Percentiles rank a stretch among this genome's conserved stretches.
Conservation (phyloP, 345 rosid species). For the Sonneratia alba region DNA sequence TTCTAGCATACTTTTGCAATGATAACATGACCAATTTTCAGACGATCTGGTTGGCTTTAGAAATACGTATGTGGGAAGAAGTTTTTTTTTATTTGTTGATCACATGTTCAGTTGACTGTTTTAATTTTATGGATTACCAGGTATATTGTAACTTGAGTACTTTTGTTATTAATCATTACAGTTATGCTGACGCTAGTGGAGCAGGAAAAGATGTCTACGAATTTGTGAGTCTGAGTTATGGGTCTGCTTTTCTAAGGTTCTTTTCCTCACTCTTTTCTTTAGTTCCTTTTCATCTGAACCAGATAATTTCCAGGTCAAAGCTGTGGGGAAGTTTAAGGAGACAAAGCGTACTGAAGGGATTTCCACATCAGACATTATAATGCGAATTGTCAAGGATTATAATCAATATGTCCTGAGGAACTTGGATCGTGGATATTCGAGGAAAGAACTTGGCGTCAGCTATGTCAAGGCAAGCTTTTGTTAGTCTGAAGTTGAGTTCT, state of each 20-base stretch:
- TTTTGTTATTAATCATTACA: conserved; percentile 15
- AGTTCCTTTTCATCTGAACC: conserved; percentile 9
- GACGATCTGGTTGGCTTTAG: neutral
- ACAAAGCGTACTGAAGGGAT: conserved; percentile 90
- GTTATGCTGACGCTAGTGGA: conserved; percentile 91
- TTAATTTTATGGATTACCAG: neutral
- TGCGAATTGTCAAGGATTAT: conserved; percentile 91
- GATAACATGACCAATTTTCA: too few relatives aligned
- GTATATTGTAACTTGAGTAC: neutral
- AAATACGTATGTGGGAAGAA: neutral
- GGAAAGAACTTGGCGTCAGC: conserved; percentile 94
- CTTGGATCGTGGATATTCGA: conserved; percentile 80
- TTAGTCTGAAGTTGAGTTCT: neutral
- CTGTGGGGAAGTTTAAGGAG: conserved; percentile 80
- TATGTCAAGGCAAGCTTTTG: conserved; percentile 56
- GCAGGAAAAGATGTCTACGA: conserved; percentile 88
- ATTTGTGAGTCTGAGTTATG: conserved; percentile 47
- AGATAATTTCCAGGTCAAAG: conserved; percentile 47
- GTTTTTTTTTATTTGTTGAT: neutral
- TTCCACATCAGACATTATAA: conserved; percentile 83
- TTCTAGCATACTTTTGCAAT: neutral
- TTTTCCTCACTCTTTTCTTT: neutral
- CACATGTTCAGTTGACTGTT: neutral
- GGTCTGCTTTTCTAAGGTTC: conserved; percentile 6
- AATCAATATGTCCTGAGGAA: conserved; percentile 94